Conservation (phyloP, 257 asterid genomes). For the Forsythia viridissima region DNA sequence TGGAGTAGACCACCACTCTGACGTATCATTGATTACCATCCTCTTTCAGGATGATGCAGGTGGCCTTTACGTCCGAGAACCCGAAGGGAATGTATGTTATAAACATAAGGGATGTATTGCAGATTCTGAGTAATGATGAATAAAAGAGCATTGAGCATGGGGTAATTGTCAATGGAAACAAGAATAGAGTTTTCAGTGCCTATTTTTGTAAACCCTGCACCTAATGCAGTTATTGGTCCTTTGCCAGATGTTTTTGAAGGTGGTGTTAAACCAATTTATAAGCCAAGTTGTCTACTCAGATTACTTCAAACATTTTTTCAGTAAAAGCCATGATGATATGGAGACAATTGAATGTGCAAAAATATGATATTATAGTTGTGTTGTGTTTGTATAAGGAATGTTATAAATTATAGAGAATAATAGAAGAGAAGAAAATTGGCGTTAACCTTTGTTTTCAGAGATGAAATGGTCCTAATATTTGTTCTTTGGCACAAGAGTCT, state of each 20-base stretch:
- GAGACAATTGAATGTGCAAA: conserved; percentile 45
- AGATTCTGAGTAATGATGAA: conserved; percentile 53
- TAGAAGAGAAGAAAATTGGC: no score
- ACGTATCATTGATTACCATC: conserved; percentile 47
- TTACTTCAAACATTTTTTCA: conserved; percentile 53
- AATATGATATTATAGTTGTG: conserved; percentile 9
- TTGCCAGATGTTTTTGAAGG: conserved; percentile 37
- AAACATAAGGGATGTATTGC: conserved; percentile 48
- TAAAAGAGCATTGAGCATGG: conserved; percentile 66
- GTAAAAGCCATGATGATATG: conserved; percentile 58
- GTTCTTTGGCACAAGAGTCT: no score
- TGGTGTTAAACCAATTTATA: conserved; percentile 47
- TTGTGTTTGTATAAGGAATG: no score
- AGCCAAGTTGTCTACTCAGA: conserved; percentile 40
- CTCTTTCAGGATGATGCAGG: conserved; percentile 64
- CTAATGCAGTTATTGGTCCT: conserved; percentile 46
- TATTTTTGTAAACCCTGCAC: conserved; percentile 42
- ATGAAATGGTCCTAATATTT: no score
- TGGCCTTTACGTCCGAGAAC: conserved; percentile 49
- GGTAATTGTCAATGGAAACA: conserved; percentile 34
- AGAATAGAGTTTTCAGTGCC: conserved; percentile 52
- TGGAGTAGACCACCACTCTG: conserved; percentile 58
- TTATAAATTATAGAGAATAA: no score
- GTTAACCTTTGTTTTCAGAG: no score
- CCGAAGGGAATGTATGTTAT: conserved; percentile 33